These are phyloP conservation scores for Triticum turgidum DNA, from an alignment of 176 grass and related monocot genomes.

Conservation along the genomic window DNA sequence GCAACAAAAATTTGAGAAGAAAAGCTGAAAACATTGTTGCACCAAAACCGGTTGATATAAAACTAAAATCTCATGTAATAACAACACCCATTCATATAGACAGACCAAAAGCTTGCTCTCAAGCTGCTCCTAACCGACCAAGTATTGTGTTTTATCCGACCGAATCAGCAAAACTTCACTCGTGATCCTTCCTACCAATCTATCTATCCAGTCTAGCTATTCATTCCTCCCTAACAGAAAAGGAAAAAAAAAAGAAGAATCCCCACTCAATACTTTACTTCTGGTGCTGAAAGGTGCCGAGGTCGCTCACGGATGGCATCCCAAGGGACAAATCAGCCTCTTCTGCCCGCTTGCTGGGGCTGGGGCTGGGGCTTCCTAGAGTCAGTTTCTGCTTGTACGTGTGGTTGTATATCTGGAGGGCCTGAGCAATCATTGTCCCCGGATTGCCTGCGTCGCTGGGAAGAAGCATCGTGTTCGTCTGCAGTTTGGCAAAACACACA, in stretches of 20 bases:
- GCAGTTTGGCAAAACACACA: neutral
- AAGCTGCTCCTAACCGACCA: neutral
- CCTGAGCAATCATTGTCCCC: conserved; percentile 65
- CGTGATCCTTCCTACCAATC: too few species aligned
- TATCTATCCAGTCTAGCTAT: neutral
- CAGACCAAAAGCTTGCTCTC: neutral
- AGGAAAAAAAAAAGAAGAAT: neutral
- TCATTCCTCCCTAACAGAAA: neutral
- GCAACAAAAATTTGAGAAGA: too few species aligned
- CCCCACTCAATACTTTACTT: neutral
- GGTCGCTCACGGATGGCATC: neutral
- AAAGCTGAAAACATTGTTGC: too few species aligned
- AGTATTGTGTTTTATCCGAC: neutral
- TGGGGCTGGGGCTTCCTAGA: neutral
- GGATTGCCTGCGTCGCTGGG: conserved; percentile 55
- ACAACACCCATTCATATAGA: neutral
- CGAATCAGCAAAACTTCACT: neutral
- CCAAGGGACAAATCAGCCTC: neutral
- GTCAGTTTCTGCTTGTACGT: conserved; percentile 24
- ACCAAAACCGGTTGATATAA: neutral
- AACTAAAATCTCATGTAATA: neutral
- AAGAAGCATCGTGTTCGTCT: conserved; percentile 75
- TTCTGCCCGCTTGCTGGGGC: neutral
- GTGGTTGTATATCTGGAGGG: conserved; percentile 68
- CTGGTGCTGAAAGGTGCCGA: neutral